Conservation (phyloP, 306 rosid genomes). For the Coriaria nepalensis region DNA sequence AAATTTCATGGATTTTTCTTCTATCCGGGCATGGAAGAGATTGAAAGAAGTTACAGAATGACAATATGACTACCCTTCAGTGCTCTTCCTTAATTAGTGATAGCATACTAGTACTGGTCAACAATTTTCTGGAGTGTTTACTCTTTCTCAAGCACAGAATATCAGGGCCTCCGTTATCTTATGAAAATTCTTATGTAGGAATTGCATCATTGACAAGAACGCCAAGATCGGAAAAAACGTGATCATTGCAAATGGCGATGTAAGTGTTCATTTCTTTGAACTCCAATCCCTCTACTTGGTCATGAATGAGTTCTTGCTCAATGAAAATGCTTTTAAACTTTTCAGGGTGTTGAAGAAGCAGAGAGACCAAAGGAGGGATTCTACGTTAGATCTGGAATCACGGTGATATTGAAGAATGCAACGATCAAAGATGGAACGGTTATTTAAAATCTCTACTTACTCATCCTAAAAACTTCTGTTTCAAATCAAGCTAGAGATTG, state of each 20-base stretch:
- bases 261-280: constrained; percentile 19
- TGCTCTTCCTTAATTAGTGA: too few relatives aligned
- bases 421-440: constrained; percentile 67
- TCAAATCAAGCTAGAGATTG: too few relatives aligned
- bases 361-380: constrained; percentile 67
- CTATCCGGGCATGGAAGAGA: too few relatives aligned
- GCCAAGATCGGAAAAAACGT: constrained; percentile 88
- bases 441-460: constrained; percentile 17
- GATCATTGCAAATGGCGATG: constrained; percentile 56
- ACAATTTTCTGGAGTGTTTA: too few relatives aligned
- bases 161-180: constrained; percentile 9
- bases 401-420: constrained; percentile 59
- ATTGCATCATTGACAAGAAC: constrained; percentile 93
- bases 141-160: too few relatives aligned
- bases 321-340: constrained; percentile 4
- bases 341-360: constrained; percentile 83
- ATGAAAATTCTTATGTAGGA: constrained; percentile 28
- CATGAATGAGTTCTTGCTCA: too few relatives aligned
- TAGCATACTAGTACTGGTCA: too few relatives aligned
- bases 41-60: not conserved
- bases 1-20: too few relatives aligned
- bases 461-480: too few relatives aligned
- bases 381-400: constrained; percentile 63
- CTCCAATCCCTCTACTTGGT: not conserved
- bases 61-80: not conserved